These are phyloP conservation scores for Hypoxylon sp. DNA, from an alignment of 2,329 filamentous ascomycete species.

Conservation along the genomic window DNA sequence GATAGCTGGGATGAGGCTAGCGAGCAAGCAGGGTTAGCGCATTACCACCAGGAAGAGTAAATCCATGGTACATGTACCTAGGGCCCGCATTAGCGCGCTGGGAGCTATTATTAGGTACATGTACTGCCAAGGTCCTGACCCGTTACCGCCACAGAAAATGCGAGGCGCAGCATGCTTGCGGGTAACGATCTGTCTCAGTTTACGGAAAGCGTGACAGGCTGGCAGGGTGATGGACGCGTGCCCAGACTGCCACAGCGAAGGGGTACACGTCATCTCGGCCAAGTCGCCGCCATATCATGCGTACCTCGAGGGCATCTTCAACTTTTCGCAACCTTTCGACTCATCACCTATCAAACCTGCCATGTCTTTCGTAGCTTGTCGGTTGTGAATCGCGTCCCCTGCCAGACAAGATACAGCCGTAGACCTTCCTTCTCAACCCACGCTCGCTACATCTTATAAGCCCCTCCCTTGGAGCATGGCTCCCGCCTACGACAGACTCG, in stretches of 20 bases:
- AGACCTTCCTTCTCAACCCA: constrained; percentile 11
- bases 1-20: too few relatives aligned
- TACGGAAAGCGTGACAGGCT: neutral
- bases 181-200: constrained; percentile 18
- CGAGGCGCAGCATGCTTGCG: constrained; percentile 28
- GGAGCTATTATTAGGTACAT: constrained; percentile 26
- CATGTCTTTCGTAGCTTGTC: constrained; percentile 10
- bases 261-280: constrained; percentile 31
- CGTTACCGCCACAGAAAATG: constrained; percentile 20
- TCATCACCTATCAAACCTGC: constrained; percentile 4
- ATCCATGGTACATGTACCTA: neutral
- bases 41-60: neutral
- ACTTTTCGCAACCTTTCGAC: constrained; percentile 2
- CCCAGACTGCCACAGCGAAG: constrained; percentile 1
- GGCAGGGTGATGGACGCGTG: constrained; percentile 8
- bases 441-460: constrained; percentile 10
- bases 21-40: too few relatives aligned
- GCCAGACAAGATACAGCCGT: neutral
- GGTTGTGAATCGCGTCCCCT: neutral
- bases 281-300: neutral
- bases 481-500: constrained; percentile 36
- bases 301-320: constrained; percentile 1
- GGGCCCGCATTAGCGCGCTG: constrained; percentile 12
- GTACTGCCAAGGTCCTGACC: neutral
- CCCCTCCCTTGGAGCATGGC: constrained; percentile 41